Conservation (phyloP, 768 basidiomycete species). For the Amanita pseudoporphyria region DNA sequence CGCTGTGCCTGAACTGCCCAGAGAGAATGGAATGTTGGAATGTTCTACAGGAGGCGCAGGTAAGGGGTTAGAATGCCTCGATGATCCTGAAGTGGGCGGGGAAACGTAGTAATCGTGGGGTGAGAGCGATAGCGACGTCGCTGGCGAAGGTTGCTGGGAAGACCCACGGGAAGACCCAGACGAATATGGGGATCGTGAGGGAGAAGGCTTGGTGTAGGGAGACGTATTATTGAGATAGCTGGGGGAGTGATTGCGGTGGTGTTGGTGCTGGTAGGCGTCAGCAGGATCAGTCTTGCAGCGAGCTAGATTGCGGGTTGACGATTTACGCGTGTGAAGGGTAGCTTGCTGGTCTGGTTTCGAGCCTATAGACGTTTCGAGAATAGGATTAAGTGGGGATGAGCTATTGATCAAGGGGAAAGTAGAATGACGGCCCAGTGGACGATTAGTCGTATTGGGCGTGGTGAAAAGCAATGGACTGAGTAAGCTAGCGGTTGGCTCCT, state of each 20-base stretch:
- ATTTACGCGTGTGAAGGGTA: slow-evolving; percentile 4
- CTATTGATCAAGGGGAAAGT: slow-evolving; percentile 23
- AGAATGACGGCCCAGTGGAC: slow-evolving; percentile 19
- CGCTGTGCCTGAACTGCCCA: slow-evolving; percentile 18
- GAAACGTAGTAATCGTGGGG: slow-evolving; percentile 11
- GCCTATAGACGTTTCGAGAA: slow-evolving; percentile 21
- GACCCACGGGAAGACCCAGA: slow-evolving; percentile 9
- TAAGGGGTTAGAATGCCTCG: slow-evolving; percentile 14
- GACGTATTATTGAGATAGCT: slow-evolving; percentile 5
- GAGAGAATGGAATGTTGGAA: slow-evolving; percentile 11
- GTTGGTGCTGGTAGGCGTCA: too few species aligned
- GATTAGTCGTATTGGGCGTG: slow-evolving; percentile 6
- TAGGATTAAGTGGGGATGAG: slow-evolving; percentile 27
- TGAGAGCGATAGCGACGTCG: slow-evolving; percentile 11
- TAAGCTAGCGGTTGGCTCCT: slow-evolving; percentile 35
- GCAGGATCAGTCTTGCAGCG: slow-evolving; percentile 7
- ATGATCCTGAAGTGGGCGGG: slow-evolving; percentile 10
- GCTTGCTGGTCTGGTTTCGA: slow-evolving; percentile 2
- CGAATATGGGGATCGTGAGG: slow-evolving; percentile 12
- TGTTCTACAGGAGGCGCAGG: slow-evolving; percentile 11
- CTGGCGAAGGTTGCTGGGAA: slow-evolving; percentile 10
- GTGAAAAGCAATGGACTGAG: slow-evolving; percentile 8
- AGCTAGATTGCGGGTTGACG: not conserved
- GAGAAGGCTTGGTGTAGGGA: slow-evolving; percentile 9
- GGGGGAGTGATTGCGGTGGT: not conserved